Base-by-base conservation (phyloP, 2,329 filamentous ascomycete genomes). In the Aspergillus awamori region DNA sequence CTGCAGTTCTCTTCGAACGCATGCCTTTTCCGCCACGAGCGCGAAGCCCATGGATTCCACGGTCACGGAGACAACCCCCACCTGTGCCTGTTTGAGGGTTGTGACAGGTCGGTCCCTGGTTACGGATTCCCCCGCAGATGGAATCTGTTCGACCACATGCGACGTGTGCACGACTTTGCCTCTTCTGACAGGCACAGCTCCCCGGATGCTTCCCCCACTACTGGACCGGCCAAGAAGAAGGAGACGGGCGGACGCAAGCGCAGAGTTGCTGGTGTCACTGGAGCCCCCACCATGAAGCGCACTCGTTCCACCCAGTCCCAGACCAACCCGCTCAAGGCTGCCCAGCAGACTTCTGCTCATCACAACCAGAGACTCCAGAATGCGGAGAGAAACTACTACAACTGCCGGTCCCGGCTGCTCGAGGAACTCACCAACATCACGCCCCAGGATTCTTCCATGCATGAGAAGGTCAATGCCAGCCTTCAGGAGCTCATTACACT, bases 71-170 rank as follows among this genome's bases (percentile, higher is more conserved):
- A 94, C 72, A 94, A 96, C 79, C 93, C 94, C 13, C 93, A 94
- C 75, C 86, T 95, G 55, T 98, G 94, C 85, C 87, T 88, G 62
- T 95, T 94, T 77, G 84, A 89, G 28, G 92, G 91, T 63, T 98
- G 94, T 72, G 93, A 97, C 73, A 89, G 94, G 66, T 88, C 92
- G 60, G 82, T 89, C 36, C 82, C 86, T 24, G 93, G 92, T 70
- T 92, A 94, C 75, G 94, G 94, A 69, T 98, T 98, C 74, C 94
- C 93, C 39, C 89, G 94, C 70, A 89, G 93, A 71, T 98, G 95
- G 92, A 98, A 98, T 80, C 86, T 97, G 57, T 89, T 90, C 77
- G 94, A 98, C 80, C 94, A 98, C 83, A 97, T 97, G 93, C 92
- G 92, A 80, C 89, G 94, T 64, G 93, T 97, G 7, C 94, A 98